Conservation (phyloP, 2,329 filamentous ascomycete species). For the Pseudohalonectria lignicola region DNA sequence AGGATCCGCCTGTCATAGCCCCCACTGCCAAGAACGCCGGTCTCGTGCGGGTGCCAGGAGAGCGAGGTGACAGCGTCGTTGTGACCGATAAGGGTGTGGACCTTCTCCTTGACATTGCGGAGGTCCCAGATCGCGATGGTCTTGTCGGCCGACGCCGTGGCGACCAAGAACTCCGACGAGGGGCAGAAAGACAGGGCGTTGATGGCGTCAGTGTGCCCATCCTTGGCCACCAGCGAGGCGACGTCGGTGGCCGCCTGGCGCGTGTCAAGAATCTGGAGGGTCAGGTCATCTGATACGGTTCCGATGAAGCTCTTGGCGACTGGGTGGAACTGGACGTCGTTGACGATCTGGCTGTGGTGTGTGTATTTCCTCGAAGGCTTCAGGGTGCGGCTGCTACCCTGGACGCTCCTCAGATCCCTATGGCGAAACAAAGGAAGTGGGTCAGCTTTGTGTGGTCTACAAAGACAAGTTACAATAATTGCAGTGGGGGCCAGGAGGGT, state of each 20-base stretch:
- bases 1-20: constrained; percentile 89
- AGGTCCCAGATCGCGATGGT: constrained; percentile 94
- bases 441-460: too few species aligned
- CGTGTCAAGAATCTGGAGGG: constrained; percentile 84
- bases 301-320: constrained; percentile 77
- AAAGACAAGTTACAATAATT: too few species aligned
- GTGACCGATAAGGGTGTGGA: constrained; percentile 85
- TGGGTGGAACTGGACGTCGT: constrained; percentile 94
- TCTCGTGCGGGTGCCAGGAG: constrained; percentile 88
- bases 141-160: constrained; percentile 90
- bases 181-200: constrained; percentile 96
- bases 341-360: constrained; percentile 84
- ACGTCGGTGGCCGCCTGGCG: constrained; percentile 55
- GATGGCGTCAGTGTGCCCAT: constrained; percentile 83
- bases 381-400: constrained; percentile 51
- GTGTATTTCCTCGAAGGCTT: constrained; percentile 67
- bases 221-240: constrained; percentile 56
- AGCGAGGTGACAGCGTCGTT: constrained; percentile 83
- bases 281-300: constrained; percentile 90
- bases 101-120: constrained; percentile 77
- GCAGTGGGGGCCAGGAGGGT: too few species aligned
- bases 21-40: constrained; percentile 77
- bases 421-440: too few species aligned
- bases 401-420: constrained; percentile 72
- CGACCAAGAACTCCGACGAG: constrained; percentile 77